These are phyloP conservation scores for Carnegiea gigantea DNA, from an alignment of 179 eudicot genomes.

Conservation along the genomic window DNA sequence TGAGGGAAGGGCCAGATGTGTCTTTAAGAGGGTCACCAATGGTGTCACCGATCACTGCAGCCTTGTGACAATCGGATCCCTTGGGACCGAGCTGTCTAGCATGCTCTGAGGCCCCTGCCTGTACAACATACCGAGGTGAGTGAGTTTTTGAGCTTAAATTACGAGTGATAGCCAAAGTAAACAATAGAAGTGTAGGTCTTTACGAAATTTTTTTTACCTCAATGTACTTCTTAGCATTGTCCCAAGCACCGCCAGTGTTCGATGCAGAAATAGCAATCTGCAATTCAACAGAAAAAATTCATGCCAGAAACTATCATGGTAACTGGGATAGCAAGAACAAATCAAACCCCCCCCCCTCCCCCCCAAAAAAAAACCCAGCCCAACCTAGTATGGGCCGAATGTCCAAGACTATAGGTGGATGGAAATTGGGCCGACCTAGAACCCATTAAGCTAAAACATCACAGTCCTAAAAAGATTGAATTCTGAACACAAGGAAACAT, in stretches of 20 bases:
- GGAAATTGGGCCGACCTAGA: no score
- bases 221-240: slow-evolving; percentile 11
- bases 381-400: neutral
- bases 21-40: neutral
- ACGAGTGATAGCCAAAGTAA: neutral
- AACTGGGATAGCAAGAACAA: neutral
- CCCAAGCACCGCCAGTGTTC: slow-evolving; percentile 13
- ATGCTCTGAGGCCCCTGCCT: slow-evolving; percentile 8
- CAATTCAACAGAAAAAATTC: neutral
- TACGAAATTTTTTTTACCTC: neutral
- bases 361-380: neutral
- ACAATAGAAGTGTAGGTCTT: neutral
- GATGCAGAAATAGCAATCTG: slow-evolving; percentile 16
- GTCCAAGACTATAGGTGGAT: neutral
- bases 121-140: neutral
- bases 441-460: no score
- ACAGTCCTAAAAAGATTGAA: no score
- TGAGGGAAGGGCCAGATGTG: neutral
- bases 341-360: no score
- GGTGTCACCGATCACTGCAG: slow-evolving; percentile 2
- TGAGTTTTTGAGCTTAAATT: neutral
- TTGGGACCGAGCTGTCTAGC: slow-evolving; percentile 8
- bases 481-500: no score
- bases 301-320: no score
- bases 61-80: slow-evolving; percentile 3